phyloP scores from a whole-genome alignment of 2,329 filamentous ascomycete species.

The Aspergillus sp. region DNA sequence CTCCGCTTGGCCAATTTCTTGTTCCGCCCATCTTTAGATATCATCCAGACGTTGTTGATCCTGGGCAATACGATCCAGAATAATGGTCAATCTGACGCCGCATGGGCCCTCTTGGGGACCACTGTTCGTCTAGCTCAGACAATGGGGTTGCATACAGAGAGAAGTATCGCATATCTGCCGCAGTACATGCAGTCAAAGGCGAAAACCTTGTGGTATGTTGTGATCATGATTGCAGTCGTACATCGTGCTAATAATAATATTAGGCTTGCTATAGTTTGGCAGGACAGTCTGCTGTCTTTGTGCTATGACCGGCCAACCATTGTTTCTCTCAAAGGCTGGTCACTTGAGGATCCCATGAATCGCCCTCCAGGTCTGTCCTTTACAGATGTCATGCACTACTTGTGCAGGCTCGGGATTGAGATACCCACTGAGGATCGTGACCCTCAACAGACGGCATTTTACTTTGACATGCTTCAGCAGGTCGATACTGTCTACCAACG shows the following conservation, averaged over 20 bases:
- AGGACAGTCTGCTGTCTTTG: slow-evolving; percentile 34
- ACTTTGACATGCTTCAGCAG: slow-evolving; percentile 38
- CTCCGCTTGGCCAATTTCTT: slow-evolving; percentile 59
- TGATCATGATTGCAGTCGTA: background rate
- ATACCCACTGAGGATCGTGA: slow-evolving; percentile 43
- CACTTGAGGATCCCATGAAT: slow-evolving; percentile 13
- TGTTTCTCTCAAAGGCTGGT: slow-evolving; percentile 26
- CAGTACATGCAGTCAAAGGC: slow-evolving; percentile 25
- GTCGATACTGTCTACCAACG: slow-evolving; percentile 47
- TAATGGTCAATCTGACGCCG: slow-evolving; percentile 32
- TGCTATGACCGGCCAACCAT: slow-evolving; percentile 35
- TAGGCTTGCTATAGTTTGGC: slow-evolving; percentile 35
- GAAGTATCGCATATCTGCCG: slow-evolving; percentile 22
- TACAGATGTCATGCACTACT: slow-evolving; percentile 26
- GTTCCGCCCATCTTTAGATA: slow-evolving; percentile 55
- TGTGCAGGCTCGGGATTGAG: slow-evolving; percentile 25
- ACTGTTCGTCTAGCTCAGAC: slow-evolving; percentile 34
- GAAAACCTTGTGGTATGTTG: slow-evolving; percentile 22
- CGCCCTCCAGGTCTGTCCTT: slow-evolving; percentile 20
- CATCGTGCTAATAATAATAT: background rate
- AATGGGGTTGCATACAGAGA: slow-evolving; percentile 39
- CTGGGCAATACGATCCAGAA: slow-evolving; percentile 50
- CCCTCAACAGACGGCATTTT: slow-evolving; percentile 8
- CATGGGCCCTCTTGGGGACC: slow-evolving; percentile 30
- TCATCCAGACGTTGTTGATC: slow-evolving; percentile 56